Conservation (phyloP, 2,329 filamentous ascomycete species). For the Ceratocystis harringtonii region DNA sequence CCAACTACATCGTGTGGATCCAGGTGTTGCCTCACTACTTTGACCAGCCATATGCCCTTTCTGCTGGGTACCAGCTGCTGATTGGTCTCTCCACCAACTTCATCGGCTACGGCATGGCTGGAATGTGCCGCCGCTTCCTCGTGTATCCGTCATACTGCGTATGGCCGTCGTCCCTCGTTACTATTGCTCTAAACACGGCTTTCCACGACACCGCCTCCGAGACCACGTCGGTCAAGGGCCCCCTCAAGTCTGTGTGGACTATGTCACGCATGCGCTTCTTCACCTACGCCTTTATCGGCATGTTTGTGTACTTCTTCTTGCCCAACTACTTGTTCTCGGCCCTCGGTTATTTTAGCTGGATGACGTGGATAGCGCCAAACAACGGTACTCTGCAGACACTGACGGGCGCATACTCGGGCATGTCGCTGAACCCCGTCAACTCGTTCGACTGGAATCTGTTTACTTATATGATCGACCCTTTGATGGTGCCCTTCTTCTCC, state of each 20-base stretch:
- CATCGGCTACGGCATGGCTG: slow-evolving; percentile 41
- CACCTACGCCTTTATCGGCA: slow-evolving; percentile 28
- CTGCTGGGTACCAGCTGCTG: slow-evolving; percentile 35
- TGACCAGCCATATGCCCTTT: slow-evolving; percentile 34
- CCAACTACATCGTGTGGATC: slow-evolving; percentile 35
- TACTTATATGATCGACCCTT: slow-evolving; percentile 23
- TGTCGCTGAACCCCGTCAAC: slow-evolving; percentile 28
- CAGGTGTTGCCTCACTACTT: slow-evolving; percentile 36
- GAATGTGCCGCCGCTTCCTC: slow-evolving; percentile 34
- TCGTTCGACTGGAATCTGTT: slow-evolving; percentile 33
- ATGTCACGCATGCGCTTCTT: slow-evolving; percentile 36
- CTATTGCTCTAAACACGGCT: slow-evolving; percentile 34
- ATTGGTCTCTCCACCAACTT: slow-evolving; percentile 38
- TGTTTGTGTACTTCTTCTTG: slow-evolving; percentile 41
- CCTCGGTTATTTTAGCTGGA: slow-evolving; percentile 36
- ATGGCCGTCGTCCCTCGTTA: slow-evolving; percentile 39
- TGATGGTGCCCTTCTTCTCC: slow-evolving; percentile 40
- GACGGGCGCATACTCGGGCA: slow-evolving; percentile 26
- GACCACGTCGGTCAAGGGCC: slow-evolving; percentile 21
- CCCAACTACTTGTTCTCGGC: slow-evolving; percentile 37
- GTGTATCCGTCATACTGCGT: slow-evolving; percentile 38
- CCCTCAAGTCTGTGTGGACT: slow-evolving; percentile 26
- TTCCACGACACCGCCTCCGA: slow-evolving; percentile 30
- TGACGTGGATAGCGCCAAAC: slow-evolving; percentile 37
- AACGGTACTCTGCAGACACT: slow-evolving; percentile 27